These are phyloP conservation scores for Agapanthus africanus DNA, from an alignment of 106 monocot genomes.

Conservation along the genomic window DNA sequence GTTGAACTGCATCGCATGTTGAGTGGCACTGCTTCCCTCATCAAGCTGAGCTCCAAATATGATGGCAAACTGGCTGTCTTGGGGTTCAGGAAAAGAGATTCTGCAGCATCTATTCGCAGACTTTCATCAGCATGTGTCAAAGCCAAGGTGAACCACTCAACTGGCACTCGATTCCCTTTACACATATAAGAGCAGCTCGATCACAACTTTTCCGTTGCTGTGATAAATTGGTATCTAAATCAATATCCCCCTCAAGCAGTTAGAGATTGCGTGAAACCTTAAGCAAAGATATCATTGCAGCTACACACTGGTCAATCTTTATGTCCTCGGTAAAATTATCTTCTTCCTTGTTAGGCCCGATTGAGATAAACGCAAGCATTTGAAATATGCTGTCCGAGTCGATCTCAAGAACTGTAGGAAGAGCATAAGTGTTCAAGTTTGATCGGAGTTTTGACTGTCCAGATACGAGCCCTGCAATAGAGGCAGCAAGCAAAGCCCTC, in stretches of 20 bases:
- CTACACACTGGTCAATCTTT: constrained; percentile 64
- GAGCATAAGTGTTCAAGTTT: constrained; percentile 88
- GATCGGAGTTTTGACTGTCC: constrained; percentile 82
- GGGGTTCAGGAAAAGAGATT: constrained; percentile 88
- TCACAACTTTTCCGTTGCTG: constrained; percentile 11
- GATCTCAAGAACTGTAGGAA: constrained; percentile 70
- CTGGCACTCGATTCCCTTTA: constrained; percentile 67
- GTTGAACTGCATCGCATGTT: constrained; percentile 95
- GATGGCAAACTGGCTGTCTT: constrained; percentile 95
- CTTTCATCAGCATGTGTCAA: constrained; percentile 80
- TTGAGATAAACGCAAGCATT: constrained; percentile 72
- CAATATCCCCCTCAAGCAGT: constrained; percentile 87
- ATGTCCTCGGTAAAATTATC: constrained; percentile 24
- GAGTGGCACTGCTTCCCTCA: constrained; percentile 75
- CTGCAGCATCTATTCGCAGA: constrained; percentile 85
- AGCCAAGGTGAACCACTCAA: constrained; percentile 67
- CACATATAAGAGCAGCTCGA: constrained; percentile 41
- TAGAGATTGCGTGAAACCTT: constrained; percentile 85
- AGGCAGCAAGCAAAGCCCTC: constrained; percentile 61
- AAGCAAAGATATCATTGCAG: constrained; percentile 80
- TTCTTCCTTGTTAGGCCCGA: constrained; percentile 47
- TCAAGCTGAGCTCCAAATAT: constrained; percentile 61
- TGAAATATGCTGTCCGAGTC: constrained; percentile 88
- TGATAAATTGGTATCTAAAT: constrained; percentile 29
- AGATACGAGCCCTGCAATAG: constrained; percentile 59